phyloP scores from a whole-genome alignment of 177 flowering plant genomes.

The Telopea speciosissima region DNA sequence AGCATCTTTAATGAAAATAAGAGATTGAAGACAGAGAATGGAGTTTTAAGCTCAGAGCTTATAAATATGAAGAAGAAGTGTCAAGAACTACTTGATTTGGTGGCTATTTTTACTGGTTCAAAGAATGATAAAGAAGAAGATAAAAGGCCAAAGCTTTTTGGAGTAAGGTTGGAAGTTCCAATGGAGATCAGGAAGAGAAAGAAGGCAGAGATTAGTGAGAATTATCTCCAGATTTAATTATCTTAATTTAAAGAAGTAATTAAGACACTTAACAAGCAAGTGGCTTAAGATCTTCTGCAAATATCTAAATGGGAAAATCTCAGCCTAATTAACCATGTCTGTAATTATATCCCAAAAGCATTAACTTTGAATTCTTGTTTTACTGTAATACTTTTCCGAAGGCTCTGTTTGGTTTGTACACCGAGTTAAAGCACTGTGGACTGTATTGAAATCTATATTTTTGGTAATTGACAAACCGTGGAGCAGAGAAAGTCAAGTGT shows the following conservation, averaged over 20 bases:
- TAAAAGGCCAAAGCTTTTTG: constrained; percentile 55
- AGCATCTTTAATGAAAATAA: constrained; percentile 55
- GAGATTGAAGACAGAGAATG: constrained; percentile 59
- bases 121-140: constrained; percentile 23
- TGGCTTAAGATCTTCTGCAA: not conserved
- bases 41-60: constrained; percentile 47
- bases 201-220: constrained; percentile 25
- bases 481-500: too few relatives aligned
- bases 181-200: constrained; percentile 37
- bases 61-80: constrained; percentile 52
- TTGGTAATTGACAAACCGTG: too few relatives aligned
- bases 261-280: not conserved
- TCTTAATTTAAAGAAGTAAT: constrained; percentile 23
- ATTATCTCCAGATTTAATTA: constrained; percentile 19
- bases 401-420: too few relatives aligned
- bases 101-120: constrained; percentile 20
- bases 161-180: constrained; percentile 55
- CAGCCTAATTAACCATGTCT: too few relatives aligned
- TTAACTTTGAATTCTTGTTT: too few relatives aligned
- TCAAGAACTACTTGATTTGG: constrained; percentile 60
- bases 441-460: too few relatives aligned
- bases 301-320: not conserved
- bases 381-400: too few relatives aligned
- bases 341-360: too few relatives aligned
- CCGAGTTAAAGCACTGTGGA: too few relatives aligned